Conservation (phyloP, 176 grass and related monocot species). For the Raddia distichophylla region DNA sequence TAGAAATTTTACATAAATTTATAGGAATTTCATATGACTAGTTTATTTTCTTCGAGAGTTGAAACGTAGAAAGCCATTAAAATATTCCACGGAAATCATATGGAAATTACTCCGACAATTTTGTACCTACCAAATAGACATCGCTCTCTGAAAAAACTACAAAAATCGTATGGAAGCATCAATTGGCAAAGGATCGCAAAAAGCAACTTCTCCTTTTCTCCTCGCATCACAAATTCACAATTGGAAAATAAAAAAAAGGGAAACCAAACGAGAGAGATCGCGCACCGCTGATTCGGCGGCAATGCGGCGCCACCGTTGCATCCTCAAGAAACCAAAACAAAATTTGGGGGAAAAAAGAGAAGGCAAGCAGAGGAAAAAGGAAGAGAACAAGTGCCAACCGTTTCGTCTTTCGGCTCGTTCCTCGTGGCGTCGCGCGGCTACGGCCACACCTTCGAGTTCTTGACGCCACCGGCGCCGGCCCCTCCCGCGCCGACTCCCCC, state of each 20-base stretch:
- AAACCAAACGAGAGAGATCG: neutral
- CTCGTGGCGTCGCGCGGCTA: neutral
- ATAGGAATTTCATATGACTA: too few relatives aligned
- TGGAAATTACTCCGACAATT: too few relatives aligned
- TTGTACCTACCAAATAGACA: too few relatives aligned
- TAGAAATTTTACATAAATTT: too few relatives aligned
- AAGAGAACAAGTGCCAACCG: conserved; percentile 29
- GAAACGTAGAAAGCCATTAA: too few relatives aligned
- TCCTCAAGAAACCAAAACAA: neutral
- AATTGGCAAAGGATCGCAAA: neutral
- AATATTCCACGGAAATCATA: too few relatives aligned
- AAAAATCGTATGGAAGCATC: neutral
- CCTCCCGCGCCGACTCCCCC: neutral
- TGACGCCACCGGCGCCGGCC: neutral
- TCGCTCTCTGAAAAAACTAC: neutral
- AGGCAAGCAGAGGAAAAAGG: neutral
- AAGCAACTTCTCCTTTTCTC: neutral
- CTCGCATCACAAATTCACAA: neutral
- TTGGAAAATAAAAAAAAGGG: neutral
- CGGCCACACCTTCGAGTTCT: neutral
- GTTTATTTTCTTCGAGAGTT: too few relatives aligned
- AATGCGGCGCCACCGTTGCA: neutral
- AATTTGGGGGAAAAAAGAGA: neutral
- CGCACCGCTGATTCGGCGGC: neutral
- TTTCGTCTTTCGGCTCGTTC: conserved; percentile 27